phyloP scores from a whole-genome alignment of 306 rosid species.

The Acacia acuminata region DNA sequence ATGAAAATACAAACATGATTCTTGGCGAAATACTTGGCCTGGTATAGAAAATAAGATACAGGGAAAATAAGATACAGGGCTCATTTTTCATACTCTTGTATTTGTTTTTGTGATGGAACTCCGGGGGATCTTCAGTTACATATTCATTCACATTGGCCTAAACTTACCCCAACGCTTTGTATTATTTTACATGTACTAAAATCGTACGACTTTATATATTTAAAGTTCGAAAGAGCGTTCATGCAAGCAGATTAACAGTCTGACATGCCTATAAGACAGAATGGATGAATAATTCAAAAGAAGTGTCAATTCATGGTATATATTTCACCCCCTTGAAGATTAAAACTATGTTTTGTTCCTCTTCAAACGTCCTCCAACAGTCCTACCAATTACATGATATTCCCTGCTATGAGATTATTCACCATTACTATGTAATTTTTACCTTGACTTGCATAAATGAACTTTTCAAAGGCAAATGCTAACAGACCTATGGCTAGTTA shows the following conservation, averaged over 20 bases:
- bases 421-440: too few relatives aligned
- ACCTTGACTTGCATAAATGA: too few relatives aligned
- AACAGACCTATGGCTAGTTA: too few relatives aligned
- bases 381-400: too few relatives aligned
- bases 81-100: not conserved
- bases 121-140: not conserved
- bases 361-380: too few relatives aligned
- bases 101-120: not conserved
- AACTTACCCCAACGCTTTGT: not conserved
- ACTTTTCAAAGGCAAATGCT: too few relatives aligned
- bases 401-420: too few relatives aligned
- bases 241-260: too few relatives aligned
- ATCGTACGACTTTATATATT: too few relatives aligned
- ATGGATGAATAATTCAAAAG: not conserved
- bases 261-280: not conserved
- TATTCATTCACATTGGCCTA: not conserved
- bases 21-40: not conserved
- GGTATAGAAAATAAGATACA: not conserved
- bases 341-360: too few relatives aligned
- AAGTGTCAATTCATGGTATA: not conserved
- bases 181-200: not conserved
- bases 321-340: too few relatives aligned
- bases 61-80: not conserved
- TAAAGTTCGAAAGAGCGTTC: too few relatives aligned
- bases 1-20: not conserved